These are phyloP conservation scores for Taiozyma onychis DNA, from an alignment of 1,139 yeast species.

Conservation along the genomic window DNA sequence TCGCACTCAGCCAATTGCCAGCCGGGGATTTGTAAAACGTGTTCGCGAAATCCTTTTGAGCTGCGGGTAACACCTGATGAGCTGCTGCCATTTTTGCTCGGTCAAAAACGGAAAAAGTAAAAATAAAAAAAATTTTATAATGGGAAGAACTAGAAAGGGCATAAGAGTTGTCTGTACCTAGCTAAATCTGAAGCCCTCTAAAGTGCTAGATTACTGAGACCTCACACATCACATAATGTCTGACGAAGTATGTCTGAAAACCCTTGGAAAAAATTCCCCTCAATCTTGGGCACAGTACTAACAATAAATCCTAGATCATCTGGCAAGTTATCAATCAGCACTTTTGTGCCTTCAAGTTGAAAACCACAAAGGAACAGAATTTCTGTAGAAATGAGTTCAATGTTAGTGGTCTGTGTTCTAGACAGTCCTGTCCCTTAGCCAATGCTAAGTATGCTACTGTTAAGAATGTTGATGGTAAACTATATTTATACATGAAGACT, in stretches of 20 bases:
- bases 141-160: not conserved
- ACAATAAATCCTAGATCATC: slow-evolving; percentile 41
- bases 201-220: not conserved
- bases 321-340: slow-evolving; percentile 91
- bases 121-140: not conserved
- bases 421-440: slow-evolving; percentile 95
- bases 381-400: slow-evolving; percentile 87
- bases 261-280: slow-evolving; percentile 1
- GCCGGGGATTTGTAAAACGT: not conserved
- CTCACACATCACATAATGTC: slow-evolving; percentile 17
- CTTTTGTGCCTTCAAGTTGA: slow-evolving; percentile 83
- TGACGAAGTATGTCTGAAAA: slow-evolving; percentile 32
- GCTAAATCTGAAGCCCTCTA: not conserved
- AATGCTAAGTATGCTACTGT: slow-evolving; percentile 96
- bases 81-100: not conserved
- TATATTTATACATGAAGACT: slow-evolving; percentile 92
- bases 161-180: not conserved
- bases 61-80: not conserved
- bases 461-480: slow-evolving; percentile 78
- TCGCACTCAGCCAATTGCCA: not conserved
- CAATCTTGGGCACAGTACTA: not conserved
- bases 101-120: not conserved
- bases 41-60: not conserved
- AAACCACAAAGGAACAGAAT: slow-evolving; percentile 72
- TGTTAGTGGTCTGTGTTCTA: slow-evolving; percentile 83